Conservation (phyloP, 306 rosid genomes). For the Abrus precatorius region DNA sequence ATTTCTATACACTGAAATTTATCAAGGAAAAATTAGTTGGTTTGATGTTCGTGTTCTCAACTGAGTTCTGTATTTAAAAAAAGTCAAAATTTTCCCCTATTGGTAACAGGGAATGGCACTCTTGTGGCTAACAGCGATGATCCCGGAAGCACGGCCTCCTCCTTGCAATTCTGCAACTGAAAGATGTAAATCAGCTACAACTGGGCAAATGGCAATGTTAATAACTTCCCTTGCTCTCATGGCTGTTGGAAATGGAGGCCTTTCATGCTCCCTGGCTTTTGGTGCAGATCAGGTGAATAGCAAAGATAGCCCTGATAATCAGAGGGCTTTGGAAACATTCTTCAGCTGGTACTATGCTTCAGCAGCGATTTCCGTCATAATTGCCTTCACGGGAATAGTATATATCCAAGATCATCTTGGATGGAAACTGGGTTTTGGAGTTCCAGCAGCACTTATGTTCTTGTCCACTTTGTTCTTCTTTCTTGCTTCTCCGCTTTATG, state of each 20-base stretch:
- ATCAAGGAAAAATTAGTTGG: neutral
- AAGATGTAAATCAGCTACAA: slow-evolving; percentile 57
- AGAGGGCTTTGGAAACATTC: slow-evolving; percentile 66
- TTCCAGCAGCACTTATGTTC: slow-evolving; percentile 71
- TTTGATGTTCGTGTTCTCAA: neutral
- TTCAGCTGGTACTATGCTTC: slow-evolving; percentile 77
- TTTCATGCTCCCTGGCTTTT: slow-evolving; percentile 67
- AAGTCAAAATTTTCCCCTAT: neutral
- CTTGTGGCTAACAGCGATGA: slow-evolving; percentile 75
- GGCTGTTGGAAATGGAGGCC: slow-evolving; percentile 76
- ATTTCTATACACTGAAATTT: neutral
- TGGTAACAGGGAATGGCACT: slow-evolving; percentile 63
- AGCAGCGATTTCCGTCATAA: slow-evolving; percentile 52
- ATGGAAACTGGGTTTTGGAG: slow-evolving; percentile 77
- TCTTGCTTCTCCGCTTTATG: slow-evolving; percentile 64
- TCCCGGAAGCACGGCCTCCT: slow-evolving; percentile 67
- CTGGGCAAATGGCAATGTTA: slow-evolving; percentile 56
- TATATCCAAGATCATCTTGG: slow-evolving; percentile 71
- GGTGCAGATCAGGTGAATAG: slow-evolving; percentile 76
- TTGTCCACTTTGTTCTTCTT: slow-evolving; percentile 58
- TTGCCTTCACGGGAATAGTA: slow-evolving; percentile 70
- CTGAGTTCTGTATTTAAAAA: neutral
- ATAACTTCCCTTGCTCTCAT: slow-evolving; percentile 59
- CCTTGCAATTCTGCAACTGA: slow-evolving; percentile 53
- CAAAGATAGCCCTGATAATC: slow-evolving; percentile 58